A percentile compares a stretch with the other conserved stretches of the same genome.
Evolutionary conservation across 2,329 filamentous ascomycete species (phyloP).

Genomic region (Aureobasidium sp.): DNA sequence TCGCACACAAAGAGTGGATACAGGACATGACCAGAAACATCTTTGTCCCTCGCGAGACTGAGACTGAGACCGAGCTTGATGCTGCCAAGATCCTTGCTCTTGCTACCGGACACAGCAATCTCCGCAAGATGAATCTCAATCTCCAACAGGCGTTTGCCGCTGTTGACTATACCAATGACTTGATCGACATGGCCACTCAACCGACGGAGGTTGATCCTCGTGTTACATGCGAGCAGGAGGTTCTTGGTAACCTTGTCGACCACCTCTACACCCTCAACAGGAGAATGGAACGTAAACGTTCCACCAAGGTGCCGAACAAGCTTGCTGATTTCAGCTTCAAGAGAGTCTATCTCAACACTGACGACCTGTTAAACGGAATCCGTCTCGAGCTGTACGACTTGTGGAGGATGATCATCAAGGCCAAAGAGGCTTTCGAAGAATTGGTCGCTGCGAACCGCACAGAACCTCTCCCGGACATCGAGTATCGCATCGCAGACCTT

Average conservation of each 20-base stretch:
- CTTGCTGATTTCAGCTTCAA: not conserved
- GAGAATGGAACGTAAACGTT: not conserved
- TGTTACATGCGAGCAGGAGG: not conserved
- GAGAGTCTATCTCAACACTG: not conserved
- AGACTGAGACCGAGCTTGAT: not conserved
- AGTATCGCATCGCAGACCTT: not conserved
- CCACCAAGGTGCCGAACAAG: not conserved
- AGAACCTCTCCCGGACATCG: not conserved
- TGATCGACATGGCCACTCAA: not conserved
- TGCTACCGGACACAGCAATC: not conserved
- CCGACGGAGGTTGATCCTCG: no score
- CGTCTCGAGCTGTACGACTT: not conserved
- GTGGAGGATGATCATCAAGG: not conserved
- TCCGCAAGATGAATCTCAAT: not conserved
- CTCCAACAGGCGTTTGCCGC: not conserved
- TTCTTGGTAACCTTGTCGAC: not conserved
- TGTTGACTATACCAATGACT: not conserved
- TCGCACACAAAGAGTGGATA: not conserved
- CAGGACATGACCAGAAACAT: not conserved
- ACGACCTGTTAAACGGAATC: not conserved
- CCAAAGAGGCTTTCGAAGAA: not conserved
- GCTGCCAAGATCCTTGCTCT: not conserved
- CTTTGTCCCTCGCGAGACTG: not conserved
- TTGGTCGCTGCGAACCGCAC: not conserved
- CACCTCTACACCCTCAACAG: not conserved